A percentile compares a stretch with the other conserved stretches of the same genome.
phyloP scores from a whole-genome alignment of 148 eudicot genomes.

The Silene uniflora region DNA sequence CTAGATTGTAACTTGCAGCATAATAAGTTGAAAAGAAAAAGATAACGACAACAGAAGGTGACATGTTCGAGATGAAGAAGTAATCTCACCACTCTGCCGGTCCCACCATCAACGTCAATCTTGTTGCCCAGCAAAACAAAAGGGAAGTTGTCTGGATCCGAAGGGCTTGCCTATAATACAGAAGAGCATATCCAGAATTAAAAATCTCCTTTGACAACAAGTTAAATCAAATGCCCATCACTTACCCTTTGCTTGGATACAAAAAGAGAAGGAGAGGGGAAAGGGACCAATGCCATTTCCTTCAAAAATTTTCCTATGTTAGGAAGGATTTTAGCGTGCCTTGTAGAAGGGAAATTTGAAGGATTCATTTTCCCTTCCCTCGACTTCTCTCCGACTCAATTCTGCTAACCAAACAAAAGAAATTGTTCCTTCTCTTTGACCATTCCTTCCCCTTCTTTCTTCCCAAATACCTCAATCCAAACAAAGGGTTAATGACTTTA shows the following conservation, averaged over 20 bases:
- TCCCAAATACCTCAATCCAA: not conserved
- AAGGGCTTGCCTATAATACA: conserved; percentile 45
- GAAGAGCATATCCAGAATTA: not conserved
- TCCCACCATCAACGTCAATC: conserved; percentile 63
- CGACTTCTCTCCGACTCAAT: not conserved
- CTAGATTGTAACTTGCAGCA: not conserved
- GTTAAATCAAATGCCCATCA: not conserved
- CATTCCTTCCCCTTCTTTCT: not conserved
- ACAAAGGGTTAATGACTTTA: not conserved
- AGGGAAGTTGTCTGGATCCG: conserved; percentile 65
- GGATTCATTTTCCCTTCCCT: not conserved
- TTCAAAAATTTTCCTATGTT: not conserved
- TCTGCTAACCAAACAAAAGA: not conserved
- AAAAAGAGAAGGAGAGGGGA: not conserved
- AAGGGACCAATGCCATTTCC: not conserved
- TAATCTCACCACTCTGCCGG: conserved; percentile 55
- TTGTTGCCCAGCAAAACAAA: conserved; percentile 67
- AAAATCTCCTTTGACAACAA: not conserved
- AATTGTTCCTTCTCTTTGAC: not conserved
- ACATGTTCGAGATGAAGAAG: not conserved
- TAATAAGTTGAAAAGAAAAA: not conserved
- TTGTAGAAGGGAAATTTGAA: not conserved
- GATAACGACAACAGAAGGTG: not conserved
- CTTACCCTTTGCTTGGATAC: not conserved
- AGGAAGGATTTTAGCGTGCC: not conserved